Percentiles rank a stretch among this genome's conserved stretches.
Evolutionary conservation across 1,284 basidiomycete species (phyloP).

Genomic region (Cerioporus squamosus): DNA sequence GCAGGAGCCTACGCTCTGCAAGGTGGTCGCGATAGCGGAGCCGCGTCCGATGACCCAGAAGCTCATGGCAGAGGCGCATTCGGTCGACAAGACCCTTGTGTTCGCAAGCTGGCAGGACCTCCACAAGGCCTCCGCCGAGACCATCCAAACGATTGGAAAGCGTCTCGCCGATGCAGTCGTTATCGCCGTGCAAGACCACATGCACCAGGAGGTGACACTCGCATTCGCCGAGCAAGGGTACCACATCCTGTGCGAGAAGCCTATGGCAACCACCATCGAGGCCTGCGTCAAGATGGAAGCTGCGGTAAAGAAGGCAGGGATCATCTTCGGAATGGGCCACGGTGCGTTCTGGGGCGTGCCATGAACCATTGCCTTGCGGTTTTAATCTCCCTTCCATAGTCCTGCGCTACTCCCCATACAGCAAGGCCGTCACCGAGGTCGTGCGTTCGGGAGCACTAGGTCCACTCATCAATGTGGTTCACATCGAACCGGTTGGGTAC

Average conservation of each 20-base stretch:
- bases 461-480: constrained; percentile 77
- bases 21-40: constrained; percentile 83
- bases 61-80: constrained; percentile 57
- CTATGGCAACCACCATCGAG: constrained; percentile 77
- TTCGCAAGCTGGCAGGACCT: constrained; percentile 79
- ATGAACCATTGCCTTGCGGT: constrained; percentile 1
- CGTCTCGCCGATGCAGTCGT: constrained; percentile 82
- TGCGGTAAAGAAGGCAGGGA: constrained; percentile 65
- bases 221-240: constrained; percentile 83
- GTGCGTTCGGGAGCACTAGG: constrained; percentile 75
- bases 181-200: constrained; percentile 76
- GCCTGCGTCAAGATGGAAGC: constrained; percentile 79
- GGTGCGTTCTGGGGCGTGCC: constrained; percentile 44
- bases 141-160: constrained; percentile 60
- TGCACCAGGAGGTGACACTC: constrained; percentile 75
- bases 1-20: constrained; percentile 62
- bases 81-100: constrained; percentile 65
- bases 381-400: constrained; percentile 48
- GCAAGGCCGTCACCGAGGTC: constrained; percentile 67
- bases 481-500: constrained; percentile 79
- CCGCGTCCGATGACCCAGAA: constrained; percentile 70
- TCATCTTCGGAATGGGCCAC: constrained; percentile 87
- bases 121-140: constrained; percentile 66
- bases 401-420: constrained; percentile 86
- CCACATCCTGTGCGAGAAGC: constrained; percentile 89